Evolutionary conservation across 164 flowering plant species (phyloP).

Genomic region (Berberis thunbergii): DNA sequence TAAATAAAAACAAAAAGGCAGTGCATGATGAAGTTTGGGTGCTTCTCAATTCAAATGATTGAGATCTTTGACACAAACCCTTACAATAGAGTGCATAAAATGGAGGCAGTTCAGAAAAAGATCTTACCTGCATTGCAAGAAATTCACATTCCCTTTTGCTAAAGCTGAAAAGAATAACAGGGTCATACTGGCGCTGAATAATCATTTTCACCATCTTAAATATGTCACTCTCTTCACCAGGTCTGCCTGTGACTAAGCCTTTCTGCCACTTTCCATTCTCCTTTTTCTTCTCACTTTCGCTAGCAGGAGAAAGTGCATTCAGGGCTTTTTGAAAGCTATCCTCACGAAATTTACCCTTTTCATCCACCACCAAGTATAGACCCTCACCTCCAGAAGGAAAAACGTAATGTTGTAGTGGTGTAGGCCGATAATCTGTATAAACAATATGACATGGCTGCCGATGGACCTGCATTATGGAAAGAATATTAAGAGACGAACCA

Average conservation of each 20-base stretch:
- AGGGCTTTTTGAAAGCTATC: slow-evolving; percentile 91
- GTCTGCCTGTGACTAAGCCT: slow-evolving; percentile 44
- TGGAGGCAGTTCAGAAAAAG: neutral
- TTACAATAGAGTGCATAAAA: too few relatives aligned
- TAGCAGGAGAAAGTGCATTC: slow-evolving; percentile 74
- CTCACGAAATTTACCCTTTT: slow-evolving; percentile 90
- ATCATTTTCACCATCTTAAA: slow-evolving; percentile 99
- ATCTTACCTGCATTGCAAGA: slow-evolving; percentile 93
- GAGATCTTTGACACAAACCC: too few relatives aligned
- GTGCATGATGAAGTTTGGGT: too few relatives aligned
- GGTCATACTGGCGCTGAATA: slow-evolving; percentile 89
- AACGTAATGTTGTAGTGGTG: slow-evolving; percentile 96
- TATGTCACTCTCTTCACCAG: slow-evolving; percentile 91
- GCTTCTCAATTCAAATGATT: too few relatives aligned
- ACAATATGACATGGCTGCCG: slow-evolving; percentile 97
- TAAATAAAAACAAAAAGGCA: too few relatives aligned
- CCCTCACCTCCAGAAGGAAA: slow-evolving; percentile 92
- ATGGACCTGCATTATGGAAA: slow-evolving; percentile 63
- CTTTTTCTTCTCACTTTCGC: slow-evolving; percentile 59
- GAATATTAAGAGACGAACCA: neutral
- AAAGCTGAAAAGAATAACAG: slow-evolving; percentile 94
- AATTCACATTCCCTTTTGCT: slow-evolving; percentile 98
- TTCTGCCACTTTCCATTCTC: slow-evolving; percentile 81
- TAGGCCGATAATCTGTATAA: slow-evolving; percentile 95
- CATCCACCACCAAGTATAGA: slow-evolving; percentile 89